Evolutionary conservation across 768 basidiomycete species (phyloP), one percentile per base, ranked within the genome.

Genomic region (Hygrocybe punicea): DNA sequence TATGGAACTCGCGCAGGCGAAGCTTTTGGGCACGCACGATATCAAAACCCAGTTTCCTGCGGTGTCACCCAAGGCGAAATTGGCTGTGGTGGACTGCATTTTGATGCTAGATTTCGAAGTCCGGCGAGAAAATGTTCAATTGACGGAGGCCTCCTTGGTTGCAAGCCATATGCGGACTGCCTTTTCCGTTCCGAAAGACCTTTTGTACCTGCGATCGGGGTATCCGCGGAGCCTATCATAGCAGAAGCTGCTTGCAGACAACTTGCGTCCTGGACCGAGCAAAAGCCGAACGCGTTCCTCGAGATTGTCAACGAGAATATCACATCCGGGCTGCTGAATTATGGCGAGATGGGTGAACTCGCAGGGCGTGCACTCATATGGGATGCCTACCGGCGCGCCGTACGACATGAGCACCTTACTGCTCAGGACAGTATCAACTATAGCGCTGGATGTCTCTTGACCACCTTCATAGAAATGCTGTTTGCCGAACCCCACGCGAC

Each of bases 361-460:
- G 62, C 64, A 16, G 62, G 54, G 25, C 67, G 67, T 8, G 6
- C 59, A 14, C 61, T 69, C 34, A 57, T 69, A n/a, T 61, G 44
- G 17, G 21, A 33, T 2, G 68, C 68, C 3, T 63, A 64, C 51
- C 58, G 62, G 35, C 39, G 55, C 4, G 68, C 56, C 33, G 47
- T 25, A 14, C n/a, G 16, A 19, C n/a, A n/a, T n/a, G n/a, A n/a
- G n/a, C n/a, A n/a, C n/a, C n/a, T n/a, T n/a, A 24, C n/a, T 25
- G n/a, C 59, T 24, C 16, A 7, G 19, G 11, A 6, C 17, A 50
- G 16, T 36, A 14, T 33, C 51, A 17, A 29, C 24, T 69, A 61
- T 56, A 61, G 63, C 23, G 19, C 51, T 2, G 65, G 64, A 13
- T 60, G 60, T 57, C 36, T 46, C 13, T 25, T 71, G 23, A 51